phyloP scores from a whole-genome alignment of 768 basidiomycete genomes.

The Mycena venus region DNA sequence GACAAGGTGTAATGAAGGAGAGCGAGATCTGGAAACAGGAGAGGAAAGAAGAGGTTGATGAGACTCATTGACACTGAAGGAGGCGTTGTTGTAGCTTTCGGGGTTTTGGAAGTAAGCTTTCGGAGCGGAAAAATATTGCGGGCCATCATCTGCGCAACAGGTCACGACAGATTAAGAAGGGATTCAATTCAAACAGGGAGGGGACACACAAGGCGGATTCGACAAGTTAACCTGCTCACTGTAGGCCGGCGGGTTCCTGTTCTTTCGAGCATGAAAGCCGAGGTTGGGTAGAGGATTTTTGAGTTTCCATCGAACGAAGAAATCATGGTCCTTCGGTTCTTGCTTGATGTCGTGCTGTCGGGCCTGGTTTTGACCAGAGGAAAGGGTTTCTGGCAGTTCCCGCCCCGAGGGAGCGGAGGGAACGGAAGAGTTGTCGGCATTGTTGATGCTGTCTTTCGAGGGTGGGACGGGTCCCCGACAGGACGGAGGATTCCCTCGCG shows the following conservation, averaged over 20 bases:
- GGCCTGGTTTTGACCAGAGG: slow-evolving; percentile 5
- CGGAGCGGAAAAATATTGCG: slow-evolving; percentile 28
- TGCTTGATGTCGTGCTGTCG: slow-evolving; percentile 26
- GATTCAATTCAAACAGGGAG: background rate
- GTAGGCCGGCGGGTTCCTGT: slow-evolving; percentile 9
- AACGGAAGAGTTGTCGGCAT: slow-evolving; percentile 21
- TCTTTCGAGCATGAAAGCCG: slow-evolving; percentile 19
- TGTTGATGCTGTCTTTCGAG: slow-evolving; percentile 31
- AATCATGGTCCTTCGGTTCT: slow-evolving; percentile 26
- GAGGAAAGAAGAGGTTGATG: slow-evolving; percentile 9
- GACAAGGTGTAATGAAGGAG: slow-evolving; percentile 24
- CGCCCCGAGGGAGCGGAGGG: slow-evolving; percentile 13
- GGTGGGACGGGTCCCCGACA: too few relatives aligned
- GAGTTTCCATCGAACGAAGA: too few relatives aligned
- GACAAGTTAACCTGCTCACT: slow-evolving; percentile 1
- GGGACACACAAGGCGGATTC: slow-evolving; percentile 14
- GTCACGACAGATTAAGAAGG: background rate
- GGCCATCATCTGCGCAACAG: slow-evolving; percentile 22
- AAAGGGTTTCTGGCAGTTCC: background rate
- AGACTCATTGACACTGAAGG: background rate
- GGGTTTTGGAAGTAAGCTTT: slow-evolving; percentile 9
- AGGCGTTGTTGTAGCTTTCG: slow-evolving; percentile 8
- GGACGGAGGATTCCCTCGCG: slow-evolving; percentile 18
- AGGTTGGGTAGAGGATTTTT: too few relatives aligned
- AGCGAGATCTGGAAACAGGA: background rate